Base-by-base conservation (phyloP, 352 stramenopile species). In the Phytophthora lateralis region DNA sequence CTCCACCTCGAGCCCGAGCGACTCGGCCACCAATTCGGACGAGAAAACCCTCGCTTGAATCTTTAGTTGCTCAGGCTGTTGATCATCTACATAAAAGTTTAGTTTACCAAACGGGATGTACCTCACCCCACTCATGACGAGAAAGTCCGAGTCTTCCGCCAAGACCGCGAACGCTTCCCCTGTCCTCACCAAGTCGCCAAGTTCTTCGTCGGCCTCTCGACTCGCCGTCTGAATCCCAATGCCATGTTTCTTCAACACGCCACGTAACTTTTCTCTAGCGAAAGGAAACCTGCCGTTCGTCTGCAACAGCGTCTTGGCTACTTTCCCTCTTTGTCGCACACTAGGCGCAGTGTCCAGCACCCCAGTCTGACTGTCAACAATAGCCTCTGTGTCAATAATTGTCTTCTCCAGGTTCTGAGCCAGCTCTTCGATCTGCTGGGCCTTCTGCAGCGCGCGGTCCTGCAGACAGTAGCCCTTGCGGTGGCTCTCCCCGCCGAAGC, bases 141-240 rank as follows among this genome's bases (percentile, higher is more conserved):
- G 60, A 60, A 96, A 97, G 55, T 97, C 91, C 50, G 89, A 97
- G 71, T 97, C 91, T 37, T 93, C 78, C 0, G 71, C 83, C 8
- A 97, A 65, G 8, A 93, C 82, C 0, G 86, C 86, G 45, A 78
- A 91, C 0, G 79, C 79, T 30, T 73, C 20, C 6, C 73, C 76
- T 18, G 53, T 51, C 9, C 85, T 69, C 21, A 96, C 80, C 24
- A 90, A 57, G 20, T 89, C 61, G 6, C 75, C 86, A 7, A 96
- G 73, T 34, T 81, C 79, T 70, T 91, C 81, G 59, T 96, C 88
- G 15, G 88, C 88, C 54, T 96, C 88, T 43, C 75, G 75, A 43
- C 29, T 72, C 0, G 85, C 81, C 0, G 81, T 92, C 6, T 67
- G 63, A 14, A 96, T 66, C 2, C 49, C 20, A 32, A 82, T 73